Evolutionary conservation across 441 rosid genomes (phyloP).

Genomic region (Melastoma candidum): DNA sequence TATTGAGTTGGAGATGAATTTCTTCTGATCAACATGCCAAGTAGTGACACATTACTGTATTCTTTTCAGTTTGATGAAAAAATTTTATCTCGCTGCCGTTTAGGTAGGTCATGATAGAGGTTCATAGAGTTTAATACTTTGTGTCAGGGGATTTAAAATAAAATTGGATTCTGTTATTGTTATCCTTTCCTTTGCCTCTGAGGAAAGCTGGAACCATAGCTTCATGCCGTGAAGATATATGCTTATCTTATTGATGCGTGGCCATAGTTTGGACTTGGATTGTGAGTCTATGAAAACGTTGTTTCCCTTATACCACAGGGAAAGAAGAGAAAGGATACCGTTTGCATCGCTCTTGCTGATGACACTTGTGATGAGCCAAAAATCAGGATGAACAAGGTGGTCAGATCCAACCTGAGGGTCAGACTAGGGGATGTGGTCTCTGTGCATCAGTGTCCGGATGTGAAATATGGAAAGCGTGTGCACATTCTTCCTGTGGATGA

Average conservation of each 20-base stretch:
- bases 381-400: conserved; percentile 85
- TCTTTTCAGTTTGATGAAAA: no score
- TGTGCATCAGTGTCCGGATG: conserved; percentile 83
- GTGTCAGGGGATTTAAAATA: no score
- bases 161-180: no score
- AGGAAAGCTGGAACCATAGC: no score
- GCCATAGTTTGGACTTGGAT: neutral
- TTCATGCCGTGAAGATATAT: no score
- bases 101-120: no score
- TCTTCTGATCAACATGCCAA: no score
- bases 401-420: conserved; percentile 86
- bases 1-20: no score
- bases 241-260: conserved; percentile 1
- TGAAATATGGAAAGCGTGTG: conserved; percentile 76
- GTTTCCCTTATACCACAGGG: conserved; percentile 32
- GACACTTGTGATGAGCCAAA: conserved; percentile 81
- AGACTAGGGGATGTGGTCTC: conserved; percentile 90
- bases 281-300: neutral
- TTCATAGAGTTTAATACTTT: no score
- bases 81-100: no score
- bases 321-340: conserved; percentile 81
- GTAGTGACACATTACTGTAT: no score
- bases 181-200: no score
- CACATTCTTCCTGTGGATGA: conserved; percentile 88
- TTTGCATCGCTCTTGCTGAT: conserved; percentile 82